These are phyloP conservation scores for Trametes sanguinea DNA, from an alignment of 768 basidiomycete genomes.

Conservation along the genomic window DNA sequence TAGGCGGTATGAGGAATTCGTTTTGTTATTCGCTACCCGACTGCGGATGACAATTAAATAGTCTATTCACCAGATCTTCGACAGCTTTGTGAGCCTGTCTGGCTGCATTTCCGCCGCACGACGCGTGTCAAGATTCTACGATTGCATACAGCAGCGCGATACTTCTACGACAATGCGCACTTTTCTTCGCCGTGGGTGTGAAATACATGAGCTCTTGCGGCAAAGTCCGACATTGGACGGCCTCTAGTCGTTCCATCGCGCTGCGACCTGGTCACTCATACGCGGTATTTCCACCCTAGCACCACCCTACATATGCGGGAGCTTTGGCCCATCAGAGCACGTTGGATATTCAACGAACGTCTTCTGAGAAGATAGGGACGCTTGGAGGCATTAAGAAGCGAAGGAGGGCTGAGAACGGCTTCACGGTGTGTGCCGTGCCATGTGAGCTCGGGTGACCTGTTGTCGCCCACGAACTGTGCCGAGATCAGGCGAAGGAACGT, in stretches of 20 bases:
- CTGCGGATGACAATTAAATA: neutral
- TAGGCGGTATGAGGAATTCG: neutral
- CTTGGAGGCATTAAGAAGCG: slow-evolving; percentile 20
- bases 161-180: neutral
- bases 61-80: neutral
- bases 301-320: slow-evolving; percentile 5
- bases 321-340: slow-evolving; percentile 8
- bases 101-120: neutral
- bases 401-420: slow-evolving; percentile 3
- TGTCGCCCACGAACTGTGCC: slow-evolving; percentile 10
- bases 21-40: neutral
- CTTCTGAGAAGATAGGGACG: slow-evolving; percentile 9
- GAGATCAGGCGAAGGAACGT: slow-evolving; percentile 18
- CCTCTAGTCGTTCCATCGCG: neutral
- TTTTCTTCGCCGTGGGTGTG: slow-evolving; percentile 5
- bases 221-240: neutral
- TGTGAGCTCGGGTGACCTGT: slow-evolving; percentile 10
- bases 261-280: neutral
- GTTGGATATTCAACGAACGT: neutral
- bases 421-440: slow-evolving; percentile 6
- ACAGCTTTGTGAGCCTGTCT: neutral
- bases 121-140: neutral
- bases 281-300: slow-evolving; percentile 11
- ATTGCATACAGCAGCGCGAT: neutral
- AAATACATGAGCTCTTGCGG: slow-evolving; percentile 9